Evolutionary conservation across 139 green algal genomes (phyloP).

Genomic region (Nannochloris sp.): DNA sequence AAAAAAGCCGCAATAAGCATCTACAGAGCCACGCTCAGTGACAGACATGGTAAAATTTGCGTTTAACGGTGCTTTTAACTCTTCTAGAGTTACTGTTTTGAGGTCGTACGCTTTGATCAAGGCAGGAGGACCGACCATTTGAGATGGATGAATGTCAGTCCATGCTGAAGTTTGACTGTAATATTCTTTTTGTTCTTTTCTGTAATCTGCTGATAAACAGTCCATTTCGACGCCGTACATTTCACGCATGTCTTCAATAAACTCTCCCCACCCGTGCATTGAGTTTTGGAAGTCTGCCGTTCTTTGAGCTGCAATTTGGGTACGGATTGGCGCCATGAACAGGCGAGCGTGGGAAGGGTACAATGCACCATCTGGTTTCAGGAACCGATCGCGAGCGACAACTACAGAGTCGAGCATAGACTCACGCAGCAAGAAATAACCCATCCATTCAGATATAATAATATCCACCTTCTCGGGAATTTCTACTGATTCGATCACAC

Average conservation of each 20-base stretch:
- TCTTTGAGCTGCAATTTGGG: conserved; percentile 15
- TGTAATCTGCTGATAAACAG: conserved; percentile 46
- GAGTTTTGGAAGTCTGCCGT: conserved; percentile 14
- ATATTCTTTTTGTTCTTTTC: conserved; percentile 77
- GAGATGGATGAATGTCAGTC: conserved; percentile 73
- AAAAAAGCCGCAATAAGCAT: conserved; percentile 85
- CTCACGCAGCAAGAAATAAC: conserved; percentile 93
- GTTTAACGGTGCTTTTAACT: conserved; percentile 64
- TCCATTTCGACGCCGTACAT: conserved; percentile 77
- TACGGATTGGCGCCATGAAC: conserved; percentile 76
- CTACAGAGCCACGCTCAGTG: conserved; percentile 55
- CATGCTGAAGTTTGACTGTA: conserved; percentile 72
- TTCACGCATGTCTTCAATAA: conserved; percentile 71
- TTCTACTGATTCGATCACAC: conserved; percentile 83
- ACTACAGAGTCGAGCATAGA: conserved; percentile 95
- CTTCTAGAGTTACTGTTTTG: conserved; percentile 64
- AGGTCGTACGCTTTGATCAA: conserved; percentile 84
- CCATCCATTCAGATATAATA: conserved; percentile 84
- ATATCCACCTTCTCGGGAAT: conserved; percentile 98
- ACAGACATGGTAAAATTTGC: conserved; percentile 43
- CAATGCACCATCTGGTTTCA: conserved; percentile 85
- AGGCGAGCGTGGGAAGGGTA: conserved; percentile 90
- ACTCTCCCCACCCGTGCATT: conserved; percentile 81
- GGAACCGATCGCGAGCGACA: conserved; percentile 79
- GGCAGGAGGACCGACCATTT: conserved; percentile 60